Conservation (phyloP, 176 grass and related monocot genomes). For the Ensete ventricosum region DNA sequence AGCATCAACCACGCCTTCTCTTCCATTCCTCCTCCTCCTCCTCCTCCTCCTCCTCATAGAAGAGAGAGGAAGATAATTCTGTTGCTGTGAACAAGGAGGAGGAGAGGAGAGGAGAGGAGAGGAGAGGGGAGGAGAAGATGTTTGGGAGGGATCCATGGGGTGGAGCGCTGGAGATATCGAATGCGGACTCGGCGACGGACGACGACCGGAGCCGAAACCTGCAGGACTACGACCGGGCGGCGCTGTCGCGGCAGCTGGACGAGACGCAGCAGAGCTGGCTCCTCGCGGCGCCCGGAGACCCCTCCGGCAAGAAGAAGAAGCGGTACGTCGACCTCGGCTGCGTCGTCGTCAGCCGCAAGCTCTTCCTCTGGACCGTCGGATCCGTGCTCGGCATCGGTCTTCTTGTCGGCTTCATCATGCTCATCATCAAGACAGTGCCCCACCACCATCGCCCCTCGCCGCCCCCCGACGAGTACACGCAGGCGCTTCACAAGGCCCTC, state of each 20-base stretch:
- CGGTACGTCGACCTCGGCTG: slow-evolving; percentile 10
- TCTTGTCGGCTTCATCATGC: slow-evolving; percentile 1
- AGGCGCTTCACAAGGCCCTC: slow-evolving; percentile 7
- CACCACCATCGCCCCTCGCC: background rate
- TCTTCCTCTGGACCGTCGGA: background rate
- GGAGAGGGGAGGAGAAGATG: background rate
- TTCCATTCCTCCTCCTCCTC: background rate
- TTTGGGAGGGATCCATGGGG: slow-evolving; percentile 9
- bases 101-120: background rate
- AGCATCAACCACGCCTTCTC: background rate
- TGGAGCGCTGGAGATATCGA: slow-evolving; percentile 11
- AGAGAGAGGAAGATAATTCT: background rate
- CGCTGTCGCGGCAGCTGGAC: slow-evolving; percentile 20
- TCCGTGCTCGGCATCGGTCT: background rate
- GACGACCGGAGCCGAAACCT: slow-evolving; percentile 21
- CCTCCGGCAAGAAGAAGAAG: slow-evolving; percentile 4
- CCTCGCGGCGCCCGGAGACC: slow-evolving; percentile 1
- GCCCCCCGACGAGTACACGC: background rate
- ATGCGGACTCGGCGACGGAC: slow-evolving; percentile 17
- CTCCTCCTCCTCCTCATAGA: background rate
- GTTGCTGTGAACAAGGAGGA: background rate
- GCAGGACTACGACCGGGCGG: slow-evolving; percentile 18
- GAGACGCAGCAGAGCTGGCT: slow-evolving; percentile 25
- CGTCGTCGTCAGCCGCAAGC: slow-evolving; percentile 11
- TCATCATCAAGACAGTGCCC: background rate